These are phyloP conservation scores for Cyclostephanos tholiformis DNA, from an alignment of 108 stramenopile species.

Conservation along the genomic window DNA sequence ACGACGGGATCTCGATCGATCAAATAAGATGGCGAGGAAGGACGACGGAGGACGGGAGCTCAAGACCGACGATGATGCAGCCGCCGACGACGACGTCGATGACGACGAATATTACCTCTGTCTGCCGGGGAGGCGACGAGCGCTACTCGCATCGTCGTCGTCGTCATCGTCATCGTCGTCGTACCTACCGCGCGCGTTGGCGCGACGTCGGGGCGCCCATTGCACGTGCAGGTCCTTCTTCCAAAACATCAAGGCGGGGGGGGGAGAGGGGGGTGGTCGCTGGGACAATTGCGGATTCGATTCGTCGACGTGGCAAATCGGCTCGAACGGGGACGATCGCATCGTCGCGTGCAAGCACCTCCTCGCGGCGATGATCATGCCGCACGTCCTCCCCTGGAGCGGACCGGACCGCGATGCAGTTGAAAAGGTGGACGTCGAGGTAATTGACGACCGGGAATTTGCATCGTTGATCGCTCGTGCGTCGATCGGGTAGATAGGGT, in stretches of 20 bases:
- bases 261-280: not conserved
- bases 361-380: slow-evolving; percentile 46
- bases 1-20: not conserved
- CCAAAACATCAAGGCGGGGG: slow-evolving; percentile 34
- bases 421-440: slow-evolving; percentile 17
- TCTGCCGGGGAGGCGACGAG: slow-evolving; percentile 29
- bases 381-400: slow-evolving; percentile 45
- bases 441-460: slow-evolving; percentile 40
- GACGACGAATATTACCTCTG: slow-evolving; percentile 35
- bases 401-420: slow-evolving; percentile 5
- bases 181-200: not conserved
- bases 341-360: slow-evolving; percentile 38
- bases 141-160: not conserved
- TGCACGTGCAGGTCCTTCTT: slow-evolving; percentile 45
- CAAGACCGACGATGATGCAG: not conserved
- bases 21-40: not conserved
- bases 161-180: not conserved
- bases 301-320: too few species aligned
- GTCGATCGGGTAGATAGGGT: slow-evolving; percentile 24
- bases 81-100: not conserved
- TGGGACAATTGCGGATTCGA: not conserved
- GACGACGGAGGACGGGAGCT: not conserved
- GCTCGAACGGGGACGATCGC: not conserved
- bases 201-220: slow-evolving; percentile 24
- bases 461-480: slow-evolving; percentile 32